Conservation (phyloP, 140 eudicot genomes). For the Oenanthe javanica region DNA sequence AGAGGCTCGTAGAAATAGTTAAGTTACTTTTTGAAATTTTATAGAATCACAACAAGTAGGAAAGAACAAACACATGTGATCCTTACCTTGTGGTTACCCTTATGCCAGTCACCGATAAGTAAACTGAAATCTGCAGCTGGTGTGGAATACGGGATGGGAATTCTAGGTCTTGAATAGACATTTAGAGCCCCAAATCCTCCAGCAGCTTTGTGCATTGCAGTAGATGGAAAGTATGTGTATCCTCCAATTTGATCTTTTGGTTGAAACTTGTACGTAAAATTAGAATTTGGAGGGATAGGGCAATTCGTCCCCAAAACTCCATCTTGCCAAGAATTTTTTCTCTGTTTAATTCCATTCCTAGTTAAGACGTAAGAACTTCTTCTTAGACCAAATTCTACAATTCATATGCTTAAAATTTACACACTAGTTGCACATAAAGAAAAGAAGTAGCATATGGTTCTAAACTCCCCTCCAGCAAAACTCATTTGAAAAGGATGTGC, state of each 20-base stretch:
- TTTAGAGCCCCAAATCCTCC: constrained; percentile 95
- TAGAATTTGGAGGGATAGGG: constrained; percentile 75
- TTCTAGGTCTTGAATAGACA: constrained; percentile 75
- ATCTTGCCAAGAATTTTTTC: constrained; percentile 98
- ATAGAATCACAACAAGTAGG: neutral
- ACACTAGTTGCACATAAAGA: neutral
- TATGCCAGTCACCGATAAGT: constrained; percentile 95
- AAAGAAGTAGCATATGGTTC: neutral
- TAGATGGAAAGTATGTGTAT: constrained; percentile 85
- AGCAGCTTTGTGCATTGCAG: constrained; percentile 78
- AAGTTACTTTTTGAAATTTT: neutral
- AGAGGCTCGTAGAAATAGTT: neutral
- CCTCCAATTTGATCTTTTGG: constrained; percentile 95
- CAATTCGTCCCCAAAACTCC: constrained; percentile 98
- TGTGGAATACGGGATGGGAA: constrained; percentile 75
- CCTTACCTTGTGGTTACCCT: constrained; percentile 70
- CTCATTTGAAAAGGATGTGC: neutral
- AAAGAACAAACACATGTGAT: neutral
- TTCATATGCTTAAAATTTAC: neutral
- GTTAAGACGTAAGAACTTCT: constrained; percentile 12
- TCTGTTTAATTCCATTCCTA: constrained; percentile 96
- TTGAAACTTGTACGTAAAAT: constrained; percentile 79
- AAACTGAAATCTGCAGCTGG: constrained; percentile 84
- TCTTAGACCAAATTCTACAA: neutral
- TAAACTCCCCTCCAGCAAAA: neutral